Percentiles rank a stretch among this genome's conserved stretches.
phyloP scores from a whole-genome alignment of 805 yeast genomes.

The Pichia californica region DNA sequence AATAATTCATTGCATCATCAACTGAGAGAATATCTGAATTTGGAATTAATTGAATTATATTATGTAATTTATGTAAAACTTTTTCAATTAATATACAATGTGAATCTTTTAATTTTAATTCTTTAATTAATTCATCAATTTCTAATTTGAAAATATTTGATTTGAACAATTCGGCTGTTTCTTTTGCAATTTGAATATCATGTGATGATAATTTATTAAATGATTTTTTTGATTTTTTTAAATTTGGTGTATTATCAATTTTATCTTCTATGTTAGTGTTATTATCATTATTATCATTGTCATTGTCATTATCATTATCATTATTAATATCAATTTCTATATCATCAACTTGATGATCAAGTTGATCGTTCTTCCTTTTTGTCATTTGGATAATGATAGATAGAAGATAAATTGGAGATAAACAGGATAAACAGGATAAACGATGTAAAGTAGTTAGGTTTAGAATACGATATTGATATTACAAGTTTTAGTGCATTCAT shows the following conservation, averaged over 20 bases:
- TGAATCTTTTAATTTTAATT: constrained; percentile 66
- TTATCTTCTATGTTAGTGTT: too few species aligned
- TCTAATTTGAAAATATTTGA: constrained; percentile 93
- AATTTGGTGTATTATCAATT: constrained; percentile 9
- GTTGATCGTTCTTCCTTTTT: neutral
- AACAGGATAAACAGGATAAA: too few species aligned
- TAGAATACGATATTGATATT: too few species aligned
- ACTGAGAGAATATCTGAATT: constrained; percentile 45
- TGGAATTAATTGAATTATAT: constrained; percentile 59
- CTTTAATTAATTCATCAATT: constrained; percentile 84
- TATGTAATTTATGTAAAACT: constrained; percentile 67
- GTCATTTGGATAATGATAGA: neutral
- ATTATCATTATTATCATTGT: too few species aligned
- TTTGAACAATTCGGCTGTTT: constrained; percentile 89
- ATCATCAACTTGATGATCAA: too few species aligned
- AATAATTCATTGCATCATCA: constrained; percentile 50
- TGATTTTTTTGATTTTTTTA: neutral
- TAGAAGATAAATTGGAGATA: neutral
- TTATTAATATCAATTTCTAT: too few species aligned
- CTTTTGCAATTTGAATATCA: constrained; percentile 87
- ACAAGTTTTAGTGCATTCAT: too few species aligned
- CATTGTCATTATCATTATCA: neutral
- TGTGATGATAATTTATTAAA: constrained; percentile 53
- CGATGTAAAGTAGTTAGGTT: too few species aligned
- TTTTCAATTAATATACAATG: constrained; percentile 64